Conservation (phyloP, 2,329 filamentous ascomycete genomes). For the Cryphonectria nitschkei region DNA sequence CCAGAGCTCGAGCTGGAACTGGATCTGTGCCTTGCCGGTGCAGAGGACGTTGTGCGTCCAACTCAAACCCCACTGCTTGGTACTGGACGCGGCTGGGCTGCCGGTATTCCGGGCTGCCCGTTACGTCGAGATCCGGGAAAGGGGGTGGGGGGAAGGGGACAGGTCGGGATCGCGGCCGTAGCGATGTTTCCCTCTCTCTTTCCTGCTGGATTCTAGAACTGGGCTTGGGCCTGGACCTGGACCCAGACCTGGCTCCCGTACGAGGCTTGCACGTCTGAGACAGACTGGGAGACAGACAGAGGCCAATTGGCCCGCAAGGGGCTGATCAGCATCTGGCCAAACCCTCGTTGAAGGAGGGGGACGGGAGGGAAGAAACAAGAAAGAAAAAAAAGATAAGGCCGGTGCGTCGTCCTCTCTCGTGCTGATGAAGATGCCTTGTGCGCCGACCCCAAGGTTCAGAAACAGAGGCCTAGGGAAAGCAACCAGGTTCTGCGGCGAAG, state of each 20-base stretch:
- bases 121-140: not conserved
- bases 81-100: not conserved
- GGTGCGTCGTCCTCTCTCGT: not conserved
- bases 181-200: not conserved
- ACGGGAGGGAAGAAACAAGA: too few relatives aligned
- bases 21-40: slow-evolving; percentile 1
- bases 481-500: not conserved
- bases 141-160: not conserved
- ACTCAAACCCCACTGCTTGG: not conserved
- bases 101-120: not conserved
- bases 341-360: not conserved
- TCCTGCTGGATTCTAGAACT: not conserved
- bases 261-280: not conserved
- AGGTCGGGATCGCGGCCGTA: not conserved
- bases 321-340: not conserved
- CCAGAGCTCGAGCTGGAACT: not conserved
- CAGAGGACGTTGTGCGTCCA: not conserved
- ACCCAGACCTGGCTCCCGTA: not conserved
- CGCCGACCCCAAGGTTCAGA: not conserved
- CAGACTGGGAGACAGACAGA: slow-evolving; percentile 7
- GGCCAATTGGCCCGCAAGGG: slow-evolving; percentile 18
- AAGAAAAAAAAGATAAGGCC: too few relatives aligned
- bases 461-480: not conserved
- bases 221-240: not conserved
- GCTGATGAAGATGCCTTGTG: not conserved